Conservation (phyloP, 1,284 basidiomycete species). For the Pascua guehoae region DNA sequence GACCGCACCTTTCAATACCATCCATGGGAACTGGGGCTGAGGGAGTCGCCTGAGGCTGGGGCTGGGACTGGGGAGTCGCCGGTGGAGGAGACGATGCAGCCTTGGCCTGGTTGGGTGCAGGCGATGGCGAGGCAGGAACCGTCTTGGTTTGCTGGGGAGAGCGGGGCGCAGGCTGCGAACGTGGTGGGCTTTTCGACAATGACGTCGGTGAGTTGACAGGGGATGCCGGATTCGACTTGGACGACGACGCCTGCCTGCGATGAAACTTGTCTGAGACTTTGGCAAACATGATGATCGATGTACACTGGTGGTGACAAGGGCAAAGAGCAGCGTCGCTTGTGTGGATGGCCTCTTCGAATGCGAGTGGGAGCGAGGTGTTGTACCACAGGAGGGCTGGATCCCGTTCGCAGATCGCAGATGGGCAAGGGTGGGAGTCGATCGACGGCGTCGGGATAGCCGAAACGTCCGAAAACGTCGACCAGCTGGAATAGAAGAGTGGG, state of each 20-base stretch:
- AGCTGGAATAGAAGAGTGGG: too few relatives aligned
- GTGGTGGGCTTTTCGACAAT: not conserved
- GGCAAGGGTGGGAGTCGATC: too few relatives aligned
- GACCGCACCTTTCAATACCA: slow-evolving; percentile 28
- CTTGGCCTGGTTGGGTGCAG: not conserved
- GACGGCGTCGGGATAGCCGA: too few relatives aligned
- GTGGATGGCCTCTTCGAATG: too few relatives aligned
- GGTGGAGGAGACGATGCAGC: not conserved
- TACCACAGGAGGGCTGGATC: too few relatives aligned
- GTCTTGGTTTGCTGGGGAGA: not conserved
- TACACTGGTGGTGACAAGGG: too few relatives aligned
- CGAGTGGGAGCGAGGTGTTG: too few relatives aligned
- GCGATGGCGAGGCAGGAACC: slow-evolving; percentile 3
- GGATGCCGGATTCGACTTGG: slow-evolving; percentile 8
- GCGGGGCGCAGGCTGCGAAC: not conserved
- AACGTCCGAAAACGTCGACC: too few relatives aligned
- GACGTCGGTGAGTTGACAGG: not conserved
- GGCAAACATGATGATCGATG: slow-evolving; percentile 33
- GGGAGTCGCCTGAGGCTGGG: slow-evolving; percentile 1
- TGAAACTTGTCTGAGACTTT: slow-evolving; percentile 48
- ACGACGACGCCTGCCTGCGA: slow-evolving; percentile 31
- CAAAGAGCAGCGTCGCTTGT: too few relatives aligned
- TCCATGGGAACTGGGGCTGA: slow-evolving; percentile 24
- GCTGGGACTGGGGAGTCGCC: slow-evolving; percentile 4
- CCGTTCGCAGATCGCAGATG: too few relatives aligned